Percentiles rank a stretch among this genome's conserved stretches.
Evolutionary conservation across 2,329 filamentous ascomycete genomes (phyloP).

Genomic region (Fusarium fracticaudum): DNA sequence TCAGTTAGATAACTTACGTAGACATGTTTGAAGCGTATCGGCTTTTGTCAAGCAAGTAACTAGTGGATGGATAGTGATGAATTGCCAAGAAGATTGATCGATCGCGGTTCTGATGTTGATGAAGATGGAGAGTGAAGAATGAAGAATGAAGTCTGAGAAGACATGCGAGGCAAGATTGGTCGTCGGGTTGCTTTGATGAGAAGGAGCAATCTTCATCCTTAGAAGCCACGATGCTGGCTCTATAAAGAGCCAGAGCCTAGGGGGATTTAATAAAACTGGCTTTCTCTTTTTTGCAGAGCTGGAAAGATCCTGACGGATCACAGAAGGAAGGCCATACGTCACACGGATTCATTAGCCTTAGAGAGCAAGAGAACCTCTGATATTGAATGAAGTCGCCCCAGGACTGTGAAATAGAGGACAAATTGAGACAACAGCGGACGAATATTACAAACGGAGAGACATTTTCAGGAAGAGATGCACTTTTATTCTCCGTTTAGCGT

Average conservation of each 20-base stretch:
- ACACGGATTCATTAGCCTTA: background rate
- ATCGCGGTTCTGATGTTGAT: background rate
- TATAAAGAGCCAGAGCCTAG: too few relatives aligned
- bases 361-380: background rate
- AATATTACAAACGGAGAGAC: too few relatives aligned
- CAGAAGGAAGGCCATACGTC: background rate
- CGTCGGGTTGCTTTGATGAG: background rate
- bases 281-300: background rate
- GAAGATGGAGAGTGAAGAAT: too few relatives aligned
- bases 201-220: background rate
- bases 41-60: too few relatives aligned
- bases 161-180: too few relatives aligned
- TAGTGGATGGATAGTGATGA: too few relatives aligned
- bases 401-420: background rate
- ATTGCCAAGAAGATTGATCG: too few relatives aligned
- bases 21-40: too few relatives aligned
- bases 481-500: background rate
- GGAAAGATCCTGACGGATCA: background rate
- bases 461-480: background rate
- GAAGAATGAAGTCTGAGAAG: too few relatives aligned
- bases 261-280: background rate
- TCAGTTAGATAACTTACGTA: background rate
- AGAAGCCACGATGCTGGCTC: background rate
- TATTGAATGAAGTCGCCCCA: background rate
- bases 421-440: background rate